Conservation (phyloP, 306 rosid species). For the Cotoneaster glaucophyllus region DNA sequence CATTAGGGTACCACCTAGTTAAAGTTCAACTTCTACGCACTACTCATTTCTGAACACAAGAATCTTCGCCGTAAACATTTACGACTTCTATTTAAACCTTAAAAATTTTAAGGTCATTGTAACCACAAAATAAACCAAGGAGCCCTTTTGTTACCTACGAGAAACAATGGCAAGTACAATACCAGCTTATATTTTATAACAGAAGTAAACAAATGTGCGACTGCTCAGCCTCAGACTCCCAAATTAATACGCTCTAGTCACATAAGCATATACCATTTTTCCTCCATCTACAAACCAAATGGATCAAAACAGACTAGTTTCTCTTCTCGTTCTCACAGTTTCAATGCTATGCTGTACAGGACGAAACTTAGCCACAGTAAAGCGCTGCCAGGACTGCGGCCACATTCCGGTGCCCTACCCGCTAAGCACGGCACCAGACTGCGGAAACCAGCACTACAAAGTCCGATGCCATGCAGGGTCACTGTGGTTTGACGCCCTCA, state of each 20-base stretch:
- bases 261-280: neutral
- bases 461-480: neutral
- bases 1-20: neutral
- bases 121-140: neutral
- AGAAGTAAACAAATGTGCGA: neutral
- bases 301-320: neutral
- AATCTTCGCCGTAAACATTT: slow-evolving; percentile 9
- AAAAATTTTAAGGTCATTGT: neutral
- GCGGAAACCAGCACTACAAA: slow-evolving; percentile 6
- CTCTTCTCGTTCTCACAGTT: slow-evolving; percentile 8
- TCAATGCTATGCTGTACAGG: neutral
- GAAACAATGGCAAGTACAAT: neutral
- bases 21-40: neutral
- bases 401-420: neutral
- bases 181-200: neutral
- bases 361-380: neutral
- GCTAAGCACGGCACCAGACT: slow-evolving; percentile 11
- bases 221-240: neutral
- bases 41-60: slow-evolving; percentile 1
- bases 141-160: slow-evolving; percentile 11
- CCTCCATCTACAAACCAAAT: neutral
- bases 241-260: neutral
- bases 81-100: slow-evolving; percentile 1
- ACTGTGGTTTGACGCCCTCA: slow-evolving; percentile 10
- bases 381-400: slow-evolving; percentile 30